Conservation (phyloP, 768 basidiomycete genomes). For the Nidula microcarpa region DNA sequence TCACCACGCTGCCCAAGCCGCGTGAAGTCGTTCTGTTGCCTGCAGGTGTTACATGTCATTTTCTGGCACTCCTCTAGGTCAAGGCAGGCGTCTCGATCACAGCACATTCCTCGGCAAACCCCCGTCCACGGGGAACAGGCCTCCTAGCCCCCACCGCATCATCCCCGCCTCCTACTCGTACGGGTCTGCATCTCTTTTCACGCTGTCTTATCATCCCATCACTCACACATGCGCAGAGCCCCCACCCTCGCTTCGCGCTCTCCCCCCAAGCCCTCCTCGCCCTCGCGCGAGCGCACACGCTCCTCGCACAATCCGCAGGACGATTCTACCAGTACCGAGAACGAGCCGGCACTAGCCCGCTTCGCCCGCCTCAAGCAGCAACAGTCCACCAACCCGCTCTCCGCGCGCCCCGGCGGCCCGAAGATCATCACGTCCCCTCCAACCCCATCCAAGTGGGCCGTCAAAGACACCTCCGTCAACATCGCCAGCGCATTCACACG, state of each 20-base stretch:
- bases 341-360: constrained; percentile 37
- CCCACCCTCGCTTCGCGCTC: constrained; percentile 55
- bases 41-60: constrained; percentile 66
- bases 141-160: constrained; percentile 32
- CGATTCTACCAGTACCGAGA: constrained; percentile 14
- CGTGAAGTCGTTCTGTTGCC: background rate
- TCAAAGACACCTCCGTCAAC: constrained; percentile 85
- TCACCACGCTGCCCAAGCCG: background rate
- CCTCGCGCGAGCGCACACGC: constrained; percentile 27
- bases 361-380: constrained; percentile 42
- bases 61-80: constrained; percentile 77
- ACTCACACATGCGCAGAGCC: constrained; percentile 35
- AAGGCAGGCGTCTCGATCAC: constrained; percentile 85
- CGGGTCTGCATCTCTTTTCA: constrained; percentile 46
- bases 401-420: constrained; percentile 29
- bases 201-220: constrained; percentile 12
- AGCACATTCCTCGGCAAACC: constrained; percentile 71
- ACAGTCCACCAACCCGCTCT: constrained; percentile 11
- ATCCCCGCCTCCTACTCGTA: constrained; percentile 65
- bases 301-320: constrained; percentile 26
- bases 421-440: constrained; percentile 42
- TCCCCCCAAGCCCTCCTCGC: constrained; percentile 48
- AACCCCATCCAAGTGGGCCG: constrained; percentile 63
- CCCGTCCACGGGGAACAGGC: constrained; percentile 28
- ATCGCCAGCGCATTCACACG: constrained; percentile 79